Percentiles rank a stretch among this genome's conserved stretches.
phyloP scores from a whole-genome alignment of 176 grass and related monocot species.

The Musa beccarii region DNA sequence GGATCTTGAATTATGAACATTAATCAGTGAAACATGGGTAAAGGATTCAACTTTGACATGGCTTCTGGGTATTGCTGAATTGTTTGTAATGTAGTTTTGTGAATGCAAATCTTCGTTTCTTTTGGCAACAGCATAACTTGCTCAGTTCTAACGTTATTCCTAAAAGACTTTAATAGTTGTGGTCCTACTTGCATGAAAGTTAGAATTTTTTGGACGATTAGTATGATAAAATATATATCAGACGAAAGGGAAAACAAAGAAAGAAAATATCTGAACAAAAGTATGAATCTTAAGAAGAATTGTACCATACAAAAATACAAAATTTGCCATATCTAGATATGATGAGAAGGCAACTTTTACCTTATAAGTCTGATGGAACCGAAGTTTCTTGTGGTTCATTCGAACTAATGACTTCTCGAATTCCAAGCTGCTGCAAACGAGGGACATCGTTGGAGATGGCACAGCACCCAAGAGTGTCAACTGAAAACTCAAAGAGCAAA shows the following conservation, averaged over 20 bases:
- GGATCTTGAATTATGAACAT: too few species aligned
- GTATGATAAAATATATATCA: too few species aligned
- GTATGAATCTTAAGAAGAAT: neutral
- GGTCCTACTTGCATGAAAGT: too few species aligned
- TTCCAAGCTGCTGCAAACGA: constrained; percentile 66
- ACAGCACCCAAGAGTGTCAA: constrained; percentile 81
- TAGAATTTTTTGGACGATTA: too few species aligned
- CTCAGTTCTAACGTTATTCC: too few species aligned
- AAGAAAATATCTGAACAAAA: neutral
- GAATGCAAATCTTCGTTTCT: too few species aligned
- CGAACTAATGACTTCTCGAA: constrained; percentile 69
- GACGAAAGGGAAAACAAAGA: neutral
- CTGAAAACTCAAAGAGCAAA: constrained; percentile 22
- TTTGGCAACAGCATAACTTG: too few species aligned
- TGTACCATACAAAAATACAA: neutral
- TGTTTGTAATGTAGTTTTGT: too few species aligned
- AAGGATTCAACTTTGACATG: too few species aligned
- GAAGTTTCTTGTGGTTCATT: constrained; percentile 89
- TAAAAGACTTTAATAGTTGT: too few species aligned
- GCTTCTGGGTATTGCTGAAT: too few species aligned
- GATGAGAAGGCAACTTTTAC: neutral
- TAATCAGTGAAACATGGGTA: too few species aligned
- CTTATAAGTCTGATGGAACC: constrained; percentile 68
- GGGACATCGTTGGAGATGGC: constrained; percentile 83
- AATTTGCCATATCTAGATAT: neutral